phyloP scores from a whole-genome alignment of 371 early-diverging fungal species.

The Apophysomyces elegans region DNA sequence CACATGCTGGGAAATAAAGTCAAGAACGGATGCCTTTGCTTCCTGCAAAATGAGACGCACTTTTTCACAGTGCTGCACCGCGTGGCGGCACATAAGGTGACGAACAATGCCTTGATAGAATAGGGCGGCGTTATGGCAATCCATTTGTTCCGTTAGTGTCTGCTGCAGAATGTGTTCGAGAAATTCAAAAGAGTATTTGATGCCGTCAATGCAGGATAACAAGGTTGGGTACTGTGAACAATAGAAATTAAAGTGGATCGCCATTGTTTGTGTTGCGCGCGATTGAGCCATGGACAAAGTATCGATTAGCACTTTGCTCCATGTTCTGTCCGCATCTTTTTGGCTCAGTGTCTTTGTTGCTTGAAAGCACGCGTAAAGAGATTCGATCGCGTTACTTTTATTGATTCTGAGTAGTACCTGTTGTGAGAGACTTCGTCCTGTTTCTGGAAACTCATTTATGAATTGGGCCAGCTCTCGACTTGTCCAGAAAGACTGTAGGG shows the following conservation, averaged over 20 bases:
- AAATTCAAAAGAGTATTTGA: conserved; percentile 45
- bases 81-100: conserved; percentile 44
- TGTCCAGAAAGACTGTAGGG: conserved; percentile 30
- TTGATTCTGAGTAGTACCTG: conserved; percentile 35
- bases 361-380: conserved; percentile 32
- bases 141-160: conserved; percentile 40
- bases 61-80: conserved; percentile 38
- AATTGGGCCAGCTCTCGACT: conserved; percentile 35
- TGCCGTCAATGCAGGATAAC: conserved; percentile 48
- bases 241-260: conserved; percentile 38
- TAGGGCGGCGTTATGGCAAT: conserved; percentile 30
- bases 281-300: conserved; percentile 31
- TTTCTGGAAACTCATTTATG: conserved; percentile 26
- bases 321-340: conserved; percentile 25
- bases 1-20: conserved; percentile 30
- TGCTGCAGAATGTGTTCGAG: conserved; percentile 36
- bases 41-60: conserved; percentile 36
- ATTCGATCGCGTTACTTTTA: conserved; percentile 39
- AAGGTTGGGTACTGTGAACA: conserved; percentile 44
- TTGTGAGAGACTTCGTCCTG: conserved; percentile 28
- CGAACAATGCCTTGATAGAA: conserved; percentile 46
- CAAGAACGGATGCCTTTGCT: conserved; percentile 33
- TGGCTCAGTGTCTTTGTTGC: conserved; percentile 23
- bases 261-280: conserved; percentile 32
- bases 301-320: conserved; percentile 31